A percentile compares a stretch with the other conserved stretches of the same genome.
Evolutionary conservation across 2,329 filamentous ascomycete species (phyloP).

Genomic region (Juglanconis juglandina): DNA sequence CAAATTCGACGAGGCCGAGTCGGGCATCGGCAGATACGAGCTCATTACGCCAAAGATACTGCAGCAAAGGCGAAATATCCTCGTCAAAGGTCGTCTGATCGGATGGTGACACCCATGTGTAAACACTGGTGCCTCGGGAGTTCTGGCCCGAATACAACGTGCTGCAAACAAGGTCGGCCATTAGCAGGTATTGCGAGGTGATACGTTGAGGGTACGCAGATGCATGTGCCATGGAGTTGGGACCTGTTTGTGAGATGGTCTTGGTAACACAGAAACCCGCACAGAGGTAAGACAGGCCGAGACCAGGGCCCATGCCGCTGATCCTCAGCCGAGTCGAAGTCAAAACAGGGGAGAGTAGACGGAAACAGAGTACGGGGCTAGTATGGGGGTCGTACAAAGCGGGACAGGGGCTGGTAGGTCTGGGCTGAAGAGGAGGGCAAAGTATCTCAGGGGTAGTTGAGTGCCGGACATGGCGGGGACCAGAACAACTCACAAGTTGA

Average conservation of each 20-base stretch:
- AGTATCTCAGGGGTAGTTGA: background rate
- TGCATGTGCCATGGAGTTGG: background rate
- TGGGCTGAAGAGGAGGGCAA: background rate
- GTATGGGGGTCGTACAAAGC: background rate
- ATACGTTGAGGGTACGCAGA: background rate
- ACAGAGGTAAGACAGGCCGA: background rate
- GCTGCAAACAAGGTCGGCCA: constrained; percentile 17
- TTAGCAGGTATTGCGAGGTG: background rate
- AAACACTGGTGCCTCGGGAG: constrained; percentile 28
- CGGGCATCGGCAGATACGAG: constrained; percentile 25
- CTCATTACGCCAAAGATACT: constrained; percentile 28
- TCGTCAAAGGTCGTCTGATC: constrained; percentile 26
- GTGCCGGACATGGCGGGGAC: background rate
- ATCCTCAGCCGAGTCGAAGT: constrained; percentile 8
- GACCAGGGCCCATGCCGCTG: constrained; percentile 3
- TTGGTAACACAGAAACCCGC: background rate
- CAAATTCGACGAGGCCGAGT: constrained; percentile 30
- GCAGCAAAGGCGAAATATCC: constrained; percentile 29
- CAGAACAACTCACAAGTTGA: constrained; percentile 26
- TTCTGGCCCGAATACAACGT: constrained; percentile 28
- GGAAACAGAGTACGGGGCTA: background rate
- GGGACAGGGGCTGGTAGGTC: background rate
- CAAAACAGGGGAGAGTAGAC: background rate
- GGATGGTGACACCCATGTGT: constrained; percentile 28
- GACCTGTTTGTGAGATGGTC: background rate